Evolutionary conservation across 768 basidiomycete genomes (phyloP).

Genomic region (Auricularia heimuer): DNA sequence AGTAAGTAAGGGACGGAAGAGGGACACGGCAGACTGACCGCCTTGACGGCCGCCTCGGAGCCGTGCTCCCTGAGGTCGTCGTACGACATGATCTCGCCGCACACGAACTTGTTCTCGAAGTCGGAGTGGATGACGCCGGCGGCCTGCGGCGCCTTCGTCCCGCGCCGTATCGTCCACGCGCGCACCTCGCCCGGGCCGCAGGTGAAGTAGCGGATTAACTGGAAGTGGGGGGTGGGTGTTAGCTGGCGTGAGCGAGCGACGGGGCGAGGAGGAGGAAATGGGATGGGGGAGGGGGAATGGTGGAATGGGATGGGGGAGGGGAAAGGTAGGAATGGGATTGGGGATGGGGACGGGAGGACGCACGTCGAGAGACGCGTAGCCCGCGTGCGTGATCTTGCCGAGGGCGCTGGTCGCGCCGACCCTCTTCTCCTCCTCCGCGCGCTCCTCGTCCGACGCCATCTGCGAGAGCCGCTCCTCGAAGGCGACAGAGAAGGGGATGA

Average conservation of each 20-base stretch:
- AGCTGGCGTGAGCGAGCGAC: conserved; percentile 1
- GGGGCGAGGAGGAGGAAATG: not conserved
- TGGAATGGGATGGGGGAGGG: not conserved
- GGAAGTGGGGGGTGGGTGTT: conserved; percentile 1
- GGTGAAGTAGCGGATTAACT: conserved; percentile 95
- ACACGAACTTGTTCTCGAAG: conserved; percentile 97
- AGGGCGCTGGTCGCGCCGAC: conserved; percentile 67
- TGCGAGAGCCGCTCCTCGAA: conserved; percentile 79
- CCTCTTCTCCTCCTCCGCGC: conserved; percentile 67
- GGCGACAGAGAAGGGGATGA: conserved; percentile 95
- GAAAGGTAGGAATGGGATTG: too few relatives aligned
- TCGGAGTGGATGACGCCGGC: conserved; percentile 98
- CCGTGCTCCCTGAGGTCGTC: conserved; percentile 87
- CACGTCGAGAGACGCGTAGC: conserved; percentile 80
- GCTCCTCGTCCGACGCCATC: conserved; percentile 51
- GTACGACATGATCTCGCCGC: conserved; percentile 93
- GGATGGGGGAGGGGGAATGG: not conserved
- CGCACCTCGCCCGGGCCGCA: conserved; percentile 95
- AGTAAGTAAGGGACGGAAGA: not conserved
- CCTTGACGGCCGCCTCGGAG: conserved; percentile 84
- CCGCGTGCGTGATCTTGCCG: conserved; percentile 91
- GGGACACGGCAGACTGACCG: conserved; percentile 29
- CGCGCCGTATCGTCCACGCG: conserved; percentile 93
- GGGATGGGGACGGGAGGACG: conserved; percentile 15
- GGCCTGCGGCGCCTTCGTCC: conserved; percentile 92